phyloP scores from a whole-genome alignment of 1,139 yeast species.

The Protomyces lactucae-debilis region DNA sequence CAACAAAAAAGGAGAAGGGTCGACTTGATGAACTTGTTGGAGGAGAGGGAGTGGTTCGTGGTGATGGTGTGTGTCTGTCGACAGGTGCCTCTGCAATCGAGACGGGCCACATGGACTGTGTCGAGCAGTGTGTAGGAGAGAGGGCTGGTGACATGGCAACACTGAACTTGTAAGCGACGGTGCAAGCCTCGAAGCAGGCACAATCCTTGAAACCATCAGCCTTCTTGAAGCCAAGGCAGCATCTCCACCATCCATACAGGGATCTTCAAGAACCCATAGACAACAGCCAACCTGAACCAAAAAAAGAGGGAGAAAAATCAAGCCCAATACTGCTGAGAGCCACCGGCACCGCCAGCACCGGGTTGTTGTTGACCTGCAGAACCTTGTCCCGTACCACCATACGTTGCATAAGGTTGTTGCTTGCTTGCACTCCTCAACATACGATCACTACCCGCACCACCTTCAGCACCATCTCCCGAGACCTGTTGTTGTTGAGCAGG shows the following conservation, averaged over 20 bases:
- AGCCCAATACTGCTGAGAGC: background rate
- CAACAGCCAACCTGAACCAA: background rate
- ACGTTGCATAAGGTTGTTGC: background rate
- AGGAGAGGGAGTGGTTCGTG: too few relatives aligned
- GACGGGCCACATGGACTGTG: too few relatives aligned
- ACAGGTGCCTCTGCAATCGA: too few relatives aligned
- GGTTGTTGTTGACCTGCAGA: background rate
- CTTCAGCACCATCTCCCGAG: conserved; percentile 8
- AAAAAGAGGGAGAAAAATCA: background rate
- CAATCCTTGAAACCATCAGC: too few relatives aligned
- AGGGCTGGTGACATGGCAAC: too few relatives aligned
- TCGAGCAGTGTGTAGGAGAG: too few relatives aligned
- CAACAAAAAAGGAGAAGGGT: background rate
- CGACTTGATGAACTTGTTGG: too few relatives aligned
- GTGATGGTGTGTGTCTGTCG: too few relatives aligned
- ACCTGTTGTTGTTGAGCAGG: conserved; percentile 2
- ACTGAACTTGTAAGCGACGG: too few relatives aligned
- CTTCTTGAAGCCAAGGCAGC: too few relatives aligned
- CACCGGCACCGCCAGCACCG: background rate
- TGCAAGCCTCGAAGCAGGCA: too few relatives aligned
- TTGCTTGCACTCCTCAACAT: conserved; percentile 23
- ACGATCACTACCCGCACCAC: conserved; percentile 18
- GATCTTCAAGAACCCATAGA: background rate
- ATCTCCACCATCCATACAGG: background rate
- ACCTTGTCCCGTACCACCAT: background rate